Evolutionary conservation across 2,329 filamentous ascomycete species (phyloP).

Genomic region (Cryphonectria parasitica): DNA sequence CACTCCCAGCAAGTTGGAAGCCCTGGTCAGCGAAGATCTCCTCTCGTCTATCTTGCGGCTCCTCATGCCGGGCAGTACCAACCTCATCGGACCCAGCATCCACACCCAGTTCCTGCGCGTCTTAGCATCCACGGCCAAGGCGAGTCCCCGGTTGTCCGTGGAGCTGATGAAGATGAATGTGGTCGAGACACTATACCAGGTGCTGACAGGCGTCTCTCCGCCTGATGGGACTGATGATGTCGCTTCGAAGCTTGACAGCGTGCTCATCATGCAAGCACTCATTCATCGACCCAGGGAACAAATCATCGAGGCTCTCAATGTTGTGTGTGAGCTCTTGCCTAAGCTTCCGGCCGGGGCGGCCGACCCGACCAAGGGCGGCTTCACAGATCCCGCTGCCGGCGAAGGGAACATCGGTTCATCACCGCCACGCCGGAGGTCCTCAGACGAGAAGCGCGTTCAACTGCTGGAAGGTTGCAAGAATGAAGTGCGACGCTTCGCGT

Average conservation of each 20-base stretch:
- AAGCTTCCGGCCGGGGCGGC: slow-evolving; percentile 62
- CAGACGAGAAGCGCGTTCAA: slow-evolving; percentile 81
- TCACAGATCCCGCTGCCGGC: slow-evolving; percentile 46
- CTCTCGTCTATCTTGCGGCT: slow-evolving; percentile 84
- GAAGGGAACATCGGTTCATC: slow-evolving; percentile 48
- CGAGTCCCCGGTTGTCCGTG: slow-evolving; percentile 83
- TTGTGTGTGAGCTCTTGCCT: slow-evolving; percentile 92
- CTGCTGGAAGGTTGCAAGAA: slow-evolving; percentile 80
- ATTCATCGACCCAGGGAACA: slow-evolving; percentile 96
- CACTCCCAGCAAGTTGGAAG: slow-evolving; percentile 84
- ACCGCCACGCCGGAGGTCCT: slow-evolving; percentile 55
- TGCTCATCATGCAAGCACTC: slow-evolving; percentile 97
- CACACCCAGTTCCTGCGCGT: slow-evolving; percentile 96
- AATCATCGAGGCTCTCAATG: slow-evolving; percentile 94
- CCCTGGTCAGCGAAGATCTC: slow-evolving; percentile 86
- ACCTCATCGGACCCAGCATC: slow-evolving; percentile 89
- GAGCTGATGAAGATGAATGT: slow-evolving; percentile 96
- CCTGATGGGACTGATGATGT: slow-evolving; percentile 78
- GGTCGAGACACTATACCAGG: slow-evolving; percentile 96
- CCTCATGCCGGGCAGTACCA: slow-evolving; percentile 90
- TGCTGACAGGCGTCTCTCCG: slow-evolving; percentile 92
- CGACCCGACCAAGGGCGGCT: slow-evolving; percentile 47
- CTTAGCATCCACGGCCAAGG: slow-evolving; percentile 84
- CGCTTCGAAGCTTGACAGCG: slow-evolving; percentile 87
- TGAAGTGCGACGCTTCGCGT: slow-evolving; percentile 87